phyloP scores from a whole-genome alignment of 1,139 yeast species.

The Diutina rugosa region DNA sequence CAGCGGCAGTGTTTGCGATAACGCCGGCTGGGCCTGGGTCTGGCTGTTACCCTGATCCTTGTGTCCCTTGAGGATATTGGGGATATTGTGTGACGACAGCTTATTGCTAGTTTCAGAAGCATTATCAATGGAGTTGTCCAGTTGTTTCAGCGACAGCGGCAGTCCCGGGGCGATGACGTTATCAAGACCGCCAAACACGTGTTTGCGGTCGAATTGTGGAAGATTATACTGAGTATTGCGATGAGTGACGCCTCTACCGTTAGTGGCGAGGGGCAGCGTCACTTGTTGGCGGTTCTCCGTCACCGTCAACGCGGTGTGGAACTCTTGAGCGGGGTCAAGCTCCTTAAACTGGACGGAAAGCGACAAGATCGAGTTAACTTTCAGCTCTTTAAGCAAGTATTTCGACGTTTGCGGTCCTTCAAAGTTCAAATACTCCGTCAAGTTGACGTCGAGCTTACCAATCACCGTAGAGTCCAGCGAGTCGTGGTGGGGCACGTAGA shows the following conservation, averaged over 20 bases:
- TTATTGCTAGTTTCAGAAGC: background rate
- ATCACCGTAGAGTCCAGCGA: slow-evolving; percentile 21
- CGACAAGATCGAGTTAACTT: slow-evolving; percentile 66
- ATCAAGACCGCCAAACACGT: slow-evolving; percentile 27
- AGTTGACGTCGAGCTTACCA: slow-evolving; percentile 56
- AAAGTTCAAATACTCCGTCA: slow-evolving; percentile 59
- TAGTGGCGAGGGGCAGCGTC: background rate
- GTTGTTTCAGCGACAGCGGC: background rate
- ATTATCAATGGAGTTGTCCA: background rate
- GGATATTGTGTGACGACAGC: background rate
- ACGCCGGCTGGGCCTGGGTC: no score
- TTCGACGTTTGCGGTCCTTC: slow-evolving; percentile 41
- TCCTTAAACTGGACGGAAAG: slow-evolving; percentile 25
- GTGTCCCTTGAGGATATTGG: background rate
- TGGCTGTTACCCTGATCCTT: background rate
- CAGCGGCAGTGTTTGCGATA: background rate
- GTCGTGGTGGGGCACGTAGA: slow-evolving; percentile 14
- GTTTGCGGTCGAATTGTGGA: slow-evolving; percentile 25
- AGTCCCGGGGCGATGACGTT: slow-evolving; percentile 13
- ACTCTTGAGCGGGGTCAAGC: slow-evolving; percentile 29
- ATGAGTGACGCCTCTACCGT: slow-evolving; percentile 3
- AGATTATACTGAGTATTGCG: slow-evolving; percentile 13
- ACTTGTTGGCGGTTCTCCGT: background rate
- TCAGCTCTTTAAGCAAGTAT: slow-evolving; percentile 63
- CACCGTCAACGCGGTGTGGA: slow-evolving; percentile 28